Percentiles rank a stretch among this genome's conserved stretches.
Evolutionary conservation across 192 early-diverging fungal species (phyloP).

Genomic region (Geranomyces variabilis): DNA sequence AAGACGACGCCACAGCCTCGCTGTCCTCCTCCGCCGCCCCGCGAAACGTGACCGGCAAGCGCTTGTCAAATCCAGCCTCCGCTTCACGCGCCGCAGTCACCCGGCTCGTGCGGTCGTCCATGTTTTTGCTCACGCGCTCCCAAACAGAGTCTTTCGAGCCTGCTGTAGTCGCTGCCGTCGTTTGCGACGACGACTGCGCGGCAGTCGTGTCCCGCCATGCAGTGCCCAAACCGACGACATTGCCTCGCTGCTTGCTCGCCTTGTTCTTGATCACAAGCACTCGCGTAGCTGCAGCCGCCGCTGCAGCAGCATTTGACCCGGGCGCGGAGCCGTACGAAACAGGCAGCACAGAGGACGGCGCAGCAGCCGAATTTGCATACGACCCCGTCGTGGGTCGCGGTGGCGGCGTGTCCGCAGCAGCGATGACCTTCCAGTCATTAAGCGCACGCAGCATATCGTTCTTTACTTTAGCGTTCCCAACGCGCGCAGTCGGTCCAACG

Average conservation of each 20-base stretch:
- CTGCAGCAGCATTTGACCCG: slow-evolving; percentile 21
- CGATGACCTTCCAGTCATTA: slow-evolving; percentile 68
- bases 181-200: too few relatives aligned
- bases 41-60: slow-evolving; percentile 18
- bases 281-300: slow-evolving; percentile 47
- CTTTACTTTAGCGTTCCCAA: slow-evolving; percentile 52
- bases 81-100: not conserved
- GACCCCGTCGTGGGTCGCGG: slow-evolving; percentile 6
- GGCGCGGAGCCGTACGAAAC: slow-evolving; percentile 24
- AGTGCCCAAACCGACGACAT: slow-evolving; percentile 7
- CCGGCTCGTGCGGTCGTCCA: not conserved
- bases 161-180: not conserved
- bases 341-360: slow-evolving; percentile 38
- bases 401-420: slow-evolving; percentile 31
- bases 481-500: slow-evolving; percentile 45
- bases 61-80: slow-evolving; percentile 22
- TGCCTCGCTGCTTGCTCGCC: slow-evolving; percentile 49
- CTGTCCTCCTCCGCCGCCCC: not conserved
- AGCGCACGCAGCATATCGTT: slow-evolving; percentile 65
- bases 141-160: slow-evolving; percentile 33
- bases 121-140: slow-evolving; percentile 23
- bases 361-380: slow-evolving; percentile 22
- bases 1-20: not conserved
- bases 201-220: not conserved
- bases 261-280: slow-evolving; percentile 76